These are phyloP conservation scores for Hypomyces perniciosus DNA, from an alignment of 2,329 filamentous ascomycete genomes.

Conservation along the genomic window DNA sequence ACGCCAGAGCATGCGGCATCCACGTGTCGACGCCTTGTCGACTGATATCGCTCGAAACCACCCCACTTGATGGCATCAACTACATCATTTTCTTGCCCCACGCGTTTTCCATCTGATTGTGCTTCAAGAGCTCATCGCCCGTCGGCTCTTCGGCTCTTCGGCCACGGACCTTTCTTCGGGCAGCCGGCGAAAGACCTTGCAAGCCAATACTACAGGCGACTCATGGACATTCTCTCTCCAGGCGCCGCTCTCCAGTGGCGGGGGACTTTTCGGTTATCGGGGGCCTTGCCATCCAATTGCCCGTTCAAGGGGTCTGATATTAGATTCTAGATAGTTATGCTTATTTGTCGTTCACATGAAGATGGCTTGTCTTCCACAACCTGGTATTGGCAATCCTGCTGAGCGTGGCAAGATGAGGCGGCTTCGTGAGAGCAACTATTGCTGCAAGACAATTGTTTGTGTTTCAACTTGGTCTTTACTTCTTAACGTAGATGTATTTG, in stretches of 20 bases:
- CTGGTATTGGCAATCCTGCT: slow-evolving; percentile 21
- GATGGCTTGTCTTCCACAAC: slow-evolving; percentile 17
- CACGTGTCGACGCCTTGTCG: too few relatives aligned
- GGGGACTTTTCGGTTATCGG: slow-evolving; percentile 22
- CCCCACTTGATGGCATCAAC: too few relatives aligned
- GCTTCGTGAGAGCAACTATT: slow-evolving; percentile 33
- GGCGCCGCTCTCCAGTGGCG: slow-evolving; percentile 17
- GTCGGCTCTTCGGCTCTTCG: neutral
- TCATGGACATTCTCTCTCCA: slow-evolving; percentile 13
- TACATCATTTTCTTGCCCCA: too few relatives aligned
- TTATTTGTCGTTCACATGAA: neutral
- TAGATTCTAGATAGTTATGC: neutral
- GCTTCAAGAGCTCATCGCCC: neutral
- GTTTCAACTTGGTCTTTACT: slow-evolving; percentile 9
- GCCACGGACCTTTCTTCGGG: neutral
- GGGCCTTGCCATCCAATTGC: slow-evolving; percentile 22
- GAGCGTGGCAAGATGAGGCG: slow-evolving; percentile 29
- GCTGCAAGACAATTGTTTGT: slow-evolving; percentile 26
- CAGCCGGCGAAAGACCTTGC: neutral
- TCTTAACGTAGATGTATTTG: neutral
- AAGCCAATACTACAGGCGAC: neutral
- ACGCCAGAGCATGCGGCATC: too few relatives aligned
- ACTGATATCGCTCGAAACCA: too few relatives aligned
- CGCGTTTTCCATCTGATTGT: neutral
- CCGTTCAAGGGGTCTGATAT: neutral